Conservation (phyloP, 306 rosid species). For the Herpetospermum pedunculosum region DNA sequence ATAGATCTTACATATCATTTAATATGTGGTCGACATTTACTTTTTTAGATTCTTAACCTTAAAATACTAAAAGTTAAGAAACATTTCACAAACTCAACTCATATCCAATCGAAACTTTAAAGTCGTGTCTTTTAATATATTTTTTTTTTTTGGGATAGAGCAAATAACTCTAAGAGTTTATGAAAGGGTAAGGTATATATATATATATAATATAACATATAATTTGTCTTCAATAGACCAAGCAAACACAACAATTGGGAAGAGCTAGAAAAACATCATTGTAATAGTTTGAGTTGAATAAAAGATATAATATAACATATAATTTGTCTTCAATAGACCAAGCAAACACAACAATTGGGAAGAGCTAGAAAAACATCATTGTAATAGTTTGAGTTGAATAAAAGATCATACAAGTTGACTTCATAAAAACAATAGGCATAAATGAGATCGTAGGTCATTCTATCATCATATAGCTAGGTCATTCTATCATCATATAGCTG, state of each 20-base stretch:
- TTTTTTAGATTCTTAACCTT: not conserved
- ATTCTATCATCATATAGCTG: not conserved
- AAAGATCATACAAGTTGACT: not conserved
- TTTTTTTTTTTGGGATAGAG: not conserved
- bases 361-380: not conserved
- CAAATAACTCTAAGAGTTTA: not conserved
- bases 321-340: not conserved
- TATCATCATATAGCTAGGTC: not conserved
- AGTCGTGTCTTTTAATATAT: not conserved
- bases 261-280: not conserved
- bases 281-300: not conserved
- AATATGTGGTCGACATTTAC: not conserved
- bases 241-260: not conserved
- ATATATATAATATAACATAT: too few relatives aligned
- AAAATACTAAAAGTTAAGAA: not conserved
- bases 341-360: not conserved
- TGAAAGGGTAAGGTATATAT: constrained; percentile 6
- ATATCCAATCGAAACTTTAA: not conserved
- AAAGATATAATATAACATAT: too few relatives aligned
- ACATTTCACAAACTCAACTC: not conserved
- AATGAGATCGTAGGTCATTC: not conserved
- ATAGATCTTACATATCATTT: not conserved
- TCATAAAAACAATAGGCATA: not conserved
- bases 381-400: not conserved
- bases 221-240: not conserved